Percentiles rank a stretch among this genome's conserved stretches.
These are phyloP conservation scores for Akanthomyces muscarius DNA, from an alignment of 2,329 filamentous ascomycete species.

Conservation along the genomic window DNA sequence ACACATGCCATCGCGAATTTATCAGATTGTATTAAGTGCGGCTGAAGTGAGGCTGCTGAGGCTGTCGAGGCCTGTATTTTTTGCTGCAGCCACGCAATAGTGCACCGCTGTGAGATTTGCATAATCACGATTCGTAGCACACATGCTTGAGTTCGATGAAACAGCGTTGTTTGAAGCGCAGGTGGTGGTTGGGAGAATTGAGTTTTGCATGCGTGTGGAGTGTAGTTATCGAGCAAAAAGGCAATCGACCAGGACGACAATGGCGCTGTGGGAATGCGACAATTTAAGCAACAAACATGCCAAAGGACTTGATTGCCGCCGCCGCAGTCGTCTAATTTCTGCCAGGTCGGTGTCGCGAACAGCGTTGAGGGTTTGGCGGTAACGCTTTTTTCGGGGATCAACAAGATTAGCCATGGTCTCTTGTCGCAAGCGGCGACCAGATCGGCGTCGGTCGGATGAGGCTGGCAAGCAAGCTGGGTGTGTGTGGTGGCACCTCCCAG, in stretches of 20 bases:
- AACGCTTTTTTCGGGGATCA: not conserved
- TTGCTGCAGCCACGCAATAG: slow-evolving; percentile 12
- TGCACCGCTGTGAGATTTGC: not conserved
- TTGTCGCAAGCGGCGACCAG: slow-evolving; percentile 12
- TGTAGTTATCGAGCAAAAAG: not conserved
- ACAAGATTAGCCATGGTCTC: not conserved
- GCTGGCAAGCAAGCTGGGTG: not conserved
- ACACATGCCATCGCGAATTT: not conserved
- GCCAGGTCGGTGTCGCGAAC: not conserved
- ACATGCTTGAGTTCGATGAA: slow-evolving; percentile 2
- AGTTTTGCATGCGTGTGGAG: not conserved
- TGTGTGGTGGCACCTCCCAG: not conserved
- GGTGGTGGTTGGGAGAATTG: not conserved
- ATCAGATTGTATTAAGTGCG: not conserved
- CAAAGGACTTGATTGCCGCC: not conserved
- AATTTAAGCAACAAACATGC: not conserved
- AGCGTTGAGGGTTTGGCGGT: not conserved
- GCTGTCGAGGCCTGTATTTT: slow-evolving; percentile 6
- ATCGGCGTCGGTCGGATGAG: slow-evolving; percentile 8
- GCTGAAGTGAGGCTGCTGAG: slow-evolving; percentile 13
- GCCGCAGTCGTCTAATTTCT: not conserved
- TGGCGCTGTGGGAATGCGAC: not conserved
- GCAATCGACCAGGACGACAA: not conserved
- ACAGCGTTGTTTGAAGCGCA: not conserved
- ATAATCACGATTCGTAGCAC: not conserved